phyloP scores from a whole-genome alignment of 768 basidiomycete genomes.

The Mycena vulgaris region DNA sequence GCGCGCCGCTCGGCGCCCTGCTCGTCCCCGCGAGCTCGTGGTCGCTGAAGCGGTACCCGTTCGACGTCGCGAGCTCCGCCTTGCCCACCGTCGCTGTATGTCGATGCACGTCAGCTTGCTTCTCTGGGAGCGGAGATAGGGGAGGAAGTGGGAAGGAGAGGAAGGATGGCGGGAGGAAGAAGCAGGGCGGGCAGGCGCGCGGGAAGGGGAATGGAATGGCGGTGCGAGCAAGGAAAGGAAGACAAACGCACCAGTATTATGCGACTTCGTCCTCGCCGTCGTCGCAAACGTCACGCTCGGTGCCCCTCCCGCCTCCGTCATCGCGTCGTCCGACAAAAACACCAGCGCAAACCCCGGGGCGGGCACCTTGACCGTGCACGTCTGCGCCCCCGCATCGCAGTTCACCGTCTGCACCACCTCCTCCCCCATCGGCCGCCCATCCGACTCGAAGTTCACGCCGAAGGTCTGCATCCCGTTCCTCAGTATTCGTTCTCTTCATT shows the following conservation, averaged over 20 bases:
- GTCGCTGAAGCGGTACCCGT: slow-evolving; percentile 46
- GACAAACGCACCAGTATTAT: slow-evolving; percentile 55
- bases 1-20: slow-evolving; percentile 25
- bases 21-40: slow-evolving; percentile 30
- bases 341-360: slow-evolving; percentile 85
- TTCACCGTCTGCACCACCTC: slow-evolving; percentile 69
- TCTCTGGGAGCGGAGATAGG: too few species aligned
- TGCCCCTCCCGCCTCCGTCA: slow-evolving; percentile 46
- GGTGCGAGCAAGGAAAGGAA: neutral
- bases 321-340: slow-evolving; percentile 67
- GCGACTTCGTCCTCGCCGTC: slow-evolving; percentile 69
- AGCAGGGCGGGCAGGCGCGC: too few species aligned
- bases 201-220: too few species aligned
- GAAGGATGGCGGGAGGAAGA: too few species aligned
- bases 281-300: slow-evolving; percentile 67
- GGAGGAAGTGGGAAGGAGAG: too few species aligned
- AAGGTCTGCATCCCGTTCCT: slow-evolving; percentile 61
- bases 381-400: slow-evolving; percentile 68
- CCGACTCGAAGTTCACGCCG: slow-evolving; percentile 72
- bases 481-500: too few species aligned
- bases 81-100: slow-evolving; percentile 66
- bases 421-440: slow-evolving; percentile 74
- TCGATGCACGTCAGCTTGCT: neutral
- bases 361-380: slow-evolving; percentile 73
- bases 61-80: slow-evolving; percentile 67